A percentile compares a stretch with the other conserved stretches of the same genome.
These are phyloP conservation scores for Cryphonectria nitschkei DNA, from an alignment of 2,329 filamentous ascomycete genomes.

Conservation along the genomic window DNA sequence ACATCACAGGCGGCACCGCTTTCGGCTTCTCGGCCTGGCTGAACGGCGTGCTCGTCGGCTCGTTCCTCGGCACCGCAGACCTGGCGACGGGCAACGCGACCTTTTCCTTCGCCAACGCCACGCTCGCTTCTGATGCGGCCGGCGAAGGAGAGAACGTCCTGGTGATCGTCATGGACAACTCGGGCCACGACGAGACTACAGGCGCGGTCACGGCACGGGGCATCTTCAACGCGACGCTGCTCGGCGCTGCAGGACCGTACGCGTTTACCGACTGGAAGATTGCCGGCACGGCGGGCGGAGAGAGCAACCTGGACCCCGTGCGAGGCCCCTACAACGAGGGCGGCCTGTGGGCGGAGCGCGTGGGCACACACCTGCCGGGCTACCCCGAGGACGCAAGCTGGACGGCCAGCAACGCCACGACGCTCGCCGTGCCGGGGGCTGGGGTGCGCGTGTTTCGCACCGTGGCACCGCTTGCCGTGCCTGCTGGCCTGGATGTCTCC, in stretches of 20 bases:
- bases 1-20: conserved; percentile 56
- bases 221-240: conserved; percentile 55
- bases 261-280: conserved; percentile 60
- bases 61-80: conserved; percentile 54
- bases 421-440: conserved; percentile 49
- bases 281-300: conserved; percentile 58
- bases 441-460: conserved; percentile 62
- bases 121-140: conserved; percentile 42
- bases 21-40: conserved; percentile 63
- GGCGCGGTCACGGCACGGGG: conserved; percentile 53
- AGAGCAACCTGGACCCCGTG: conserved; percentile 56
- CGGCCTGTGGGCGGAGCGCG: conserved; percentile 59
- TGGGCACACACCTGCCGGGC: conserved; percentile 62
- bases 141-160: conserved; percentile 47
- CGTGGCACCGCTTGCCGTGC: conserved; percentile 53
- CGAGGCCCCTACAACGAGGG: conserved; percentile 62
- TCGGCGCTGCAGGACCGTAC: conserved; percentile 39
- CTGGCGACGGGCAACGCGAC: conserved; percentile 41
- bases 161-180: conserved; percentile 63
- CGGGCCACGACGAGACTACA: conserved; percentile 59
- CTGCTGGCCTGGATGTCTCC: conserved; percentile 56
- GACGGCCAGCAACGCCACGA: conserved; percentile 40
- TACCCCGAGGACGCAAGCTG: conserved; percentile 52
- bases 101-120: conserved; percentile 56
- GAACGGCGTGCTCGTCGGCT: conserved; percentile 60